These are phyloP conservation scores for Wickerhamiella galacta DNA, from an alignment of 805 yeast genomes.

Conservation along the genomic window DNA sequence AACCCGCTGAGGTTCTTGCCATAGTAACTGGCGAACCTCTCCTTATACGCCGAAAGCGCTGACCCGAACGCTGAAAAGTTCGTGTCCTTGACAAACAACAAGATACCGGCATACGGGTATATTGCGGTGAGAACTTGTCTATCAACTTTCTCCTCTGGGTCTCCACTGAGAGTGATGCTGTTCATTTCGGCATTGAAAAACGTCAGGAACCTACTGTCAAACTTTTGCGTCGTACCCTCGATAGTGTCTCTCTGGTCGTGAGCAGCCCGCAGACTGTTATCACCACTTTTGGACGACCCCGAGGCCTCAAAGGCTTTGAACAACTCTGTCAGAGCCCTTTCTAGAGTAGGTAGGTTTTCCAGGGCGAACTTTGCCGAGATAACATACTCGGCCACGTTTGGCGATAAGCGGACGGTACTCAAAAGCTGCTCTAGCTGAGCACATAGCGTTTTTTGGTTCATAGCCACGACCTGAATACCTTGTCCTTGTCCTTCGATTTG, in stretches of 20 bases:
- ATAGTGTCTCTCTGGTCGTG: constrained; percentile 46
- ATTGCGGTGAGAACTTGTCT: constrained; percentile 11
- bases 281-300: constrained; percentile 25
- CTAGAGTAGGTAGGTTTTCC: constrained; percentile 31
- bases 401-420: constrained; percentile 51
- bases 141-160: too few species aligned
- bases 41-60: constrained; percentile 28
- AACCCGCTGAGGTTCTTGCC: constrained; percentile 20
- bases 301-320: constrained; percentile 46
- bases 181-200: constrained; percentile 31
- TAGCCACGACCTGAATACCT: constrained; percentile 69
- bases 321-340: constrained; percentile 37
- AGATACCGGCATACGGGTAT: constrained; percentile 30
- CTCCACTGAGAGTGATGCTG: constrained; percentile 5
- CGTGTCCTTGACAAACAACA: constrained; percentile 42
- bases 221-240: constrained; percentile 36
- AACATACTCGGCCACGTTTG: constrained; percentile 33
- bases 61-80: too few species aligned
- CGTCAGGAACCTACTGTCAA: constrained; percentile 30
- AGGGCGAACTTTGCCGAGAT: constrained; percentile 32
- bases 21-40: constrained; percentile 22
- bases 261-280: constrained; percentile 45
- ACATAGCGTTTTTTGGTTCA: constrained; percentile 63
- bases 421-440: constrained; percentile 52
- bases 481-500: constrained; percentile 58